phyloP scores from a whole-genome alignment of 2,329 filamentous ascomycete species.

The Claviceps sp. region DNA sequence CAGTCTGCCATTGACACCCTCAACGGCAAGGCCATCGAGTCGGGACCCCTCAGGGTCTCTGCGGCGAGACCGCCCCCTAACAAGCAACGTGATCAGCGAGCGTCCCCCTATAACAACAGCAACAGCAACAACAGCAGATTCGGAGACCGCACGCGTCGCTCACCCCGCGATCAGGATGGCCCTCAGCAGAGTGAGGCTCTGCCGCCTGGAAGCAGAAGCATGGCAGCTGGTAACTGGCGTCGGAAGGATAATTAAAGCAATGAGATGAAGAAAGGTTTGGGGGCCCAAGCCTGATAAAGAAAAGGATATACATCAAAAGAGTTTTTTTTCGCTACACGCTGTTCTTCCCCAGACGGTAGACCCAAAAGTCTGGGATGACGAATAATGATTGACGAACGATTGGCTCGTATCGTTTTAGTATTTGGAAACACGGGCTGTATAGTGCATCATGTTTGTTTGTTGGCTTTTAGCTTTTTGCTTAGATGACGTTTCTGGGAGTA shows the following conservation, averaged over 20 bases:
- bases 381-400: too few species aligned
- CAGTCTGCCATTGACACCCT: conserved; percentile 29
- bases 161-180: neutral
- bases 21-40: conserved; percentile 11
- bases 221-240: conserved; percentile 5
- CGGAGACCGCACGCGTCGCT: neutral
- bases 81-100: conserved; percentile 1
- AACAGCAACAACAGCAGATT: neutral
- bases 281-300: too few species aligned
- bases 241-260: neutral
- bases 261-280: neutral
- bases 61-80: conserved; percentile 5
- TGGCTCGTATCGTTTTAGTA: too few species aligned
- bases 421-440: too few species aligned
- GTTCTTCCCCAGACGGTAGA: too few species aligned
- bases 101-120: neutral
- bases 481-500: too few species aligned
- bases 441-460: too few species aligned
- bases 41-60: conserved; percentile 11
- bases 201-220: conserved; percentile 1
- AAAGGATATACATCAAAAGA: neutral
- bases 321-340: too few species aligned
- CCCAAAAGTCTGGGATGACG: too few species aligned
- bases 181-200: neutral
- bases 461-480: too few species aligned